Conservation (phyloP, 75 land plant species). For the Ceratopteris richardii region DNA sequence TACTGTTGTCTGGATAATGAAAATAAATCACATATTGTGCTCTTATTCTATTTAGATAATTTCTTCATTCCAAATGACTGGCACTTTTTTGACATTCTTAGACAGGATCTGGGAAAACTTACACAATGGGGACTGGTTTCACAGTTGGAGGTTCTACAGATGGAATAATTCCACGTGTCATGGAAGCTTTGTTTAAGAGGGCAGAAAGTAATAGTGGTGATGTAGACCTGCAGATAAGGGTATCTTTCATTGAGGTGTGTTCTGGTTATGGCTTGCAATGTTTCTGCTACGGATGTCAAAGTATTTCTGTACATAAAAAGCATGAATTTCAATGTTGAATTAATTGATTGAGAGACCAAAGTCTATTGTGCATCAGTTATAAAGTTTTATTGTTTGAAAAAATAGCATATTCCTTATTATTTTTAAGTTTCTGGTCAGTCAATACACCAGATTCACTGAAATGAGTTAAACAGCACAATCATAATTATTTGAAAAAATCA, state of each 20-base stretch:
- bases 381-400: too few species aligned
- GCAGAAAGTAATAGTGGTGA: conserved; percentile 2
- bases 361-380: too few species aligned
- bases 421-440: too few species aligned
- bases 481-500: too few species aligned
- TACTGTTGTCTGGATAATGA: too few species aligned
- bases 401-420: too few species aligned
- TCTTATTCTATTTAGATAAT: not conserved
- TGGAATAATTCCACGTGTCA: conserved; percentile 13
- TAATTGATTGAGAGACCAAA: not conserved
- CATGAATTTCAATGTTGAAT: not conserved
- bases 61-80: not conserved
- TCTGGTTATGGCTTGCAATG: not conserved
- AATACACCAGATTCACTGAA: too few species aligned
- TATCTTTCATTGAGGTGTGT: conserved; percentile 17
- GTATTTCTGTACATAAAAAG: too few species aligned
- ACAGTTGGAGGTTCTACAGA: conserved; percentile 9
- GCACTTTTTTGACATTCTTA: not conserved
- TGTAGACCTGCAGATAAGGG: conserved; percentile 10
- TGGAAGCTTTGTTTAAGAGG: conserved; percentile 11
- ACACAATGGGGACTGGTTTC: conserved; percentile 8
- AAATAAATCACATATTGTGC: not conserved
- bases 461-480: too few species aligned
- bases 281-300: not conserved
- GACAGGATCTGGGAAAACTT: conserved; percentile 11